Percentiles rank a stretch among this genome's conserved stretches.
phyloP scores from a whole-genome alignment of 495 filamentous ascomycete species.

The Xylaria scruposa region DNA sequence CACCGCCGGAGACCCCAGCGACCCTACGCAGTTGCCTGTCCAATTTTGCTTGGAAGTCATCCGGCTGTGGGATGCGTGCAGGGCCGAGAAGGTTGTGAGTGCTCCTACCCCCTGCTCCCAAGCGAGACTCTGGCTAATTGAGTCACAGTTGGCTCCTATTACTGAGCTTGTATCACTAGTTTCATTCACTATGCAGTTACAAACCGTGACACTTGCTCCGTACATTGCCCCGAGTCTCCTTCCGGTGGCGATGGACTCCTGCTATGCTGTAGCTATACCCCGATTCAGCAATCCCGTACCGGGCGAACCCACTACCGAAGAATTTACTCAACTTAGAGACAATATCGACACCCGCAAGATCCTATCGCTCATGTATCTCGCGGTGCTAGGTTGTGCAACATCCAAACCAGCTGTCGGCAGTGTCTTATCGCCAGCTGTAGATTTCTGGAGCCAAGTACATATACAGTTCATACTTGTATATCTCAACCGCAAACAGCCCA shows the following conservation, averaged over 20 bases:
- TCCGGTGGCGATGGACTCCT: conserved; percentile 47
- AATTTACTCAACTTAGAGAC: conserved; percentile 31
- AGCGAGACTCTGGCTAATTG: conserved; percentile 9
- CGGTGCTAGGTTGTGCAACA: conserved; percentile 47
- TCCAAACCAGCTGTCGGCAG: conserved; percentile 31
- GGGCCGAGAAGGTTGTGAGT: conserved; percentile 42
- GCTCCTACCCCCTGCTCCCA: background rate
- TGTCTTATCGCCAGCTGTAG: conserved; percentile 35
- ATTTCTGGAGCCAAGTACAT: conserved; percentile 55
- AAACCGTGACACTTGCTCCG: conserved; percentile 48
- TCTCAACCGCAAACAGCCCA: conserved; percentile 52
- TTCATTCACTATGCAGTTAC: conserved; percentile 47
- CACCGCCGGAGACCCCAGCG: conserved; percentile 40
- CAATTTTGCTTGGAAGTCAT: conserved; percentile 54
- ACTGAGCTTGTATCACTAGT: conserved; percentile 50
- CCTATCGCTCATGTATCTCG: conserved; percentile 48
- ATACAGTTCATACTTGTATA: conserved; percentile 54
- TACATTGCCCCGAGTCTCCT: conserved; percentile 51
- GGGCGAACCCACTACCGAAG: conserved; percentile 36
- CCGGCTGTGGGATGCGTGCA: conserved; percentile 53
- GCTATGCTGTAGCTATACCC: conserved; percentile 43
- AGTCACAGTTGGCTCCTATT: conserved; percentile 48
- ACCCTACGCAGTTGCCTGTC: conserved; percentile 47
- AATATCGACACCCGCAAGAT: conserved; percentile 50
- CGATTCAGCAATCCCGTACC: conserved; percentile 36